Evolutionary conservation across 139 green algal species (phyloP).

Genomic region (Zygnema circumcarinatum): DNA sequence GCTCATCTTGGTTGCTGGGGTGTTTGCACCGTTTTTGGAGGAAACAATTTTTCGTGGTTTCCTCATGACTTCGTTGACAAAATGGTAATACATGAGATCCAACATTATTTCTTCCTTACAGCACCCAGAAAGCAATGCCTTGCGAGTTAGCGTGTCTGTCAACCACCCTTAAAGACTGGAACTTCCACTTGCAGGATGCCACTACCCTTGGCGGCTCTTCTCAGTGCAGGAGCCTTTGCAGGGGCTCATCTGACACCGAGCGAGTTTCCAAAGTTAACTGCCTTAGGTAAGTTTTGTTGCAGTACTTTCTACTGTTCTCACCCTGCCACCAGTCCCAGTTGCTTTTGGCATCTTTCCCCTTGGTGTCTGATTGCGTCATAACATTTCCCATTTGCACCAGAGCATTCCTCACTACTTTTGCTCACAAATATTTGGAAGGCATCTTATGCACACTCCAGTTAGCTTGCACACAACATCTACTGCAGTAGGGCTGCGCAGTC

Average conservation of each 20-base stretch:
- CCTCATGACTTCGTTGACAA: slow-evolving; percentile 66
- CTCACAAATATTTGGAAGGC: too few relatives aligned
- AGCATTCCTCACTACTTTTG: too few relatives aligned
- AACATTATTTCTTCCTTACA: too few relatives aligned
- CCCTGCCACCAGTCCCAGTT: not conserved
- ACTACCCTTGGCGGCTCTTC: slow-evolving; percentile 39
- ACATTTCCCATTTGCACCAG: too few relatives aligned
- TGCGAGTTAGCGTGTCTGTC: slow-evolving; percentile 3
- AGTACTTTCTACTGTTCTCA: slow-evolving; percentile 2
- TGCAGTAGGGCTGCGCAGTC: too few relatives aligned
- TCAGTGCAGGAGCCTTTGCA: slow-evolving; percentile 56
- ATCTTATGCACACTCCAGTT: too few relatives aligned
- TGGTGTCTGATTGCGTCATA: too few relatives aligned
- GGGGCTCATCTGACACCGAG: slow-evolving; percentile 61
- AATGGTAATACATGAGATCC: slow-evolving; percentile 47
- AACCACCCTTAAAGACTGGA: slow-evolving; percentile 23
- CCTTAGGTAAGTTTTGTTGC: slow-evolving; percentile 42
- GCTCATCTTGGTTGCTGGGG: slow-evolving; percentile 58
- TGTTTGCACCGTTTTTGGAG: slow-evolving; percentile 66
- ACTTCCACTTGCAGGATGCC: slow-evolving; percentile 58
- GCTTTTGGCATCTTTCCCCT: too few relatives aligned
- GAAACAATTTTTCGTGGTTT: slow-evolving; percentile 70
- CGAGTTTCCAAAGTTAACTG: slow-evolving; percentile 63
- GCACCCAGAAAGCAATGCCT: not conserved
- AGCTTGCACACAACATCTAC: too few relatives aligned